Evolutionary conservation across 495 filamentous ascomycete genomes (phyloP), one percentile per base, ranked within the genome.

Genomic region (Pyronema omphalodes): DNA sequence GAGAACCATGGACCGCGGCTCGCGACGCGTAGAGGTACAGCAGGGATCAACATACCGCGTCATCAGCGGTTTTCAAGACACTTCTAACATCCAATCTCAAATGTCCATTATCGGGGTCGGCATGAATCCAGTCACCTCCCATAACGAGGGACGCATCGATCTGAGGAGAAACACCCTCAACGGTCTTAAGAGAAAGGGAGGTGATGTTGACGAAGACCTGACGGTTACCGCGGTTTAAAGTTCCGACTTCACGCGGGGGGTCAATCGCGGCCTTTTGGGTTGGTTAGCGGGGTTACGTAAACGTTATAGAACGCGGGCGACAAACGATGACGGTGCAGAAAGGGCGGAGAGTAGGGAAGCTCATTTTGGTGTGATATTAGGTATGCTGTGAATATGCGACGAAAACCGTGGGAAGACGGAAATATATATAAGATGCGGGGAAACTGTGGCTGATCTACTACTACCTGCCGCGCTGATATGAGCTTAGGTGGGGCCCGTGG

Each of bases 71-170:
- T 8, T 15, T 29, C 18, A 43, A 14, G n/a, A 52, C 50, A 14
- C 12, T 43, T 7, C 52, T 11, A n/a, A 54, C 52, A 36, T 54
- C 52, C 6, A 54, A 41, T 8, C 52, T 11, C 19, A 39, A 7
- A 14, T 45, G 43, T 29, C 45, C 45, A 9, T 41, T 34, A 39
- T 14, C 12, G 29, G 52, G 52, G 19, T 54, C 52, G 41, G 41
- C 36, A 41, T 34, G 23, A 23, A 39, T 39, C 52, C 52, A 54
- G 52, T 54, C 52, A 14, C 52, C 52, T 39, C 40, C 52, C 14
- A 39, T 14, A 18, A 54, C 23, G 14, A 54, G 15, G 18, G 39
- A 14, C 7, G 52, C 41, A 17, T 54, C 37, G 52, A 46, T 8
- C n/a, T 39, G 7, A 6, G 52, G 52, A 1, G 39, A 23, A 23